Evolutionary conservation across 331 rosid genomes (phyloP).

Genomic region (Ulmus americana): DNA sequence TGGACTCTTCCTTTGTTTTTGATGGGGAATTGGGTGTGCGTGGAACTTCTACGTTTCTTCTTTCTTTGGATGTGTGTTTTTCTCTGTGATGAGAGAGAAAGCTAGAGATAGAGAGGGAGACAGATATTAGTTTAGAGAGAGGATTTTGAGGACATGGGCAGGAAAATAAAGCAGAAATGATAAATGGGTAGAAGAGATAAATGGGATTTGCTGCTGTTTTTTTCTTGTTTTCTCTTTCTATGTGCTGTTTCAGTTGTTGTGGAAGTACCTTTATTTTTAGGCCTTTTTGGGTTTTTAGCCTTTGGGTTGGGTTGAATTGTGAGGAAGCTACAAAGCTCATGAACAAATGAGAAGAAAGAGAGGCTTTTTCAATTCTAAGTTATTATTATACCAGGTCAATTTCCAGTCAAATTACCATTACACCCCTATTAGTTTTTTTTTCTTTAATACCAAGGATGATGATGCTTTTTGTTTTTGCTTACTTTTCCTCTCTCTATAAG

Average conservation of each 20-base stretch:
- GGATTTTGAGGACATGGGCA: slow-evolving; percentile 21
- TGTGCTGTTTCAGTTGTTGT: slow-evolving; percentile 44
- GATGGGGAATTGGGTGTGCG: slow-evolving; percentile 44
- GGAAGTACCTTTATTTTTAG: slow-evolving; percentile 42
- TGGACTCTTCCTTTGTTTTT: slow-evolving; percentile 53
- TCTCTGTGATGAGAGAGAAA: slow-evolving; percentile 30
- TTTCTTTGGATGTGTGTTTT: slow-evolving; percentile 33
- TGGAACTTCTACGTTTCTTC: slow-evolving; percentile 71
- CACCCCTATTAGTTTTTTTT: slow-evolving; percentile 20
- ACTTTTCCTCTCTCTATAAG: slow-evolving; percentile 16
- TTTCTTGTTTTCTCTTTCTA: slow-evolving; percentile 18
- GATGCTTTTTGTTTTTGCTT: background rate
- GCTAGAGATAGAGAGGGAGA: background rate
- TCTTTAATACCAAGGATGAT: slow-evolving; percentile 14
- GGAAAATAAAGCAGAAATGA: slow-evolving; percentile 15
- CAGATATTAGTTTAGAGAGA: slow-evolving; percentile 19
- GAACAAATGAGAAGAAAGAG: slow-evolving; percentile 17
- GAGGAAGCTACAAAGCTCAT: slow-evolving; percentile 26
- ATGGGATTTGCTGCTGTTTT: slow-evolving; percentile 23
- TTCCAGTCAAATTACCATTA: slow-evolving; percentile 30
- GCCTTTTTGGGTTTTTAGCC: slow-evolving; percentile 27
- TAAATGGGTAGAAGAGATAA: slow-evolving; percentile 13
- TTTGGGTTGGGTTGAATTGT: background rate
- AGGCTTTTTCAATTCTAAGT: slow-evolving; percentile 8
- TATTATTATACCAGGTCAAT: slow-evolving; percentile 30